These are phyloP conservation scores for Microdochium bolleyi DNA, from an alignment of 2,329 filamentous ascomycete genomes.

Conservation along the genomic window DNA sequence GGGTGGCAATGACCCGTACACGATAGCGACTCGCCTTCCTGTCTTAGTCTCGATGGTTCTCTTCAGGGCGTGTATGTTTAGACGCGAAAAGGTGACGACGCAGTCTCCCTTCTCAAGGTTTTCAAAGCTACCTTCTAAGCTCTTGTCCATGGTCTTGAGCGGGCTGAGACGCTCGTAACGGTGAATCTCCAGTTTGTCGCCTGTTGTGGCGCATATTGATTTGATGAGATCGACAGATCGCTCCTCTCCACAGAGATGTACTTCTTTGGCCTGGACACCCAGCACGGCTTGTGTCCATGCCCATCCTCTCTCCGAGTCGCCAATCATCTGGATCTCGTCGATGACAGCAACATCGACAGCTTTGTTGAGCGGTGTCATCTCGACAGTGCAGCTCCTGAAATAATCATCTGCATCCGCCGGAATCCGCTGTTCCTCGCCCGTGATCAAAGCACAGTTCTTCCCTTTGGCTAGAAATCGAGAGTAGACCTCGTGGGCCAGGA, in stretches of 20 bases:
- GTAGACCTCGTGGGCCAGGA: constrained; percentile 93
- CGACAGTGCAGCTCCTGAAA: constrained; percentile 84
- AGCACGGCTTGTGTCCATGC: constrained; percentile 91
- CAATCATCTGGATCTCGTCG: constrained; percentile 98
- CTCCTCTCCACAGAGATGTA: constrained; percentile 90
- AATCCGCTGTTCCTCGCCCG: constrained; percentile 79
- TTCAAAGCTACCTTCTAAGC: constrained; percentile 55
- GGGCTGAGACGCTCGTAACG: constrained; percentile 78
- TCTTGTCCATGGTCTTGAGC: constrained; percentile 55
- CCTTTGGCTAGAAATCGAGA: constrained; percentile 75
- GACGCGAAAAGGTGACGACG: constrained; percentile 76
- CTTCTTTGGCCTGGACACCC: constrained; percentile 76
- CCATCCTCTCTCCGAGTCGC: constrained; percentile 71
- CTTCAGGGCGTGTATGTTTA: constrained; percentile 76
- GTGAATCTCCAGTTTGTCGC: constrained; percentile 77
- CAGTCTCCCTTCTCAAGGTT: constrained; percentile 83
- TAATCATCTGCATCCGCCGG: constrained; percentile 48
- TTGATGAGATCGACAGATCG: constrained; percentile 72
- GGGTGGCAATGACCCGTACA: constrained; percentile 86
- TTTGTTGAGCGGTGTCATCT: constrained; percentile 61
- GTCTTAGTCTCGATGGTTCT: constrained; percentile 67
- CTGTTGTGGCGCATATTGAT: constrained; percentile 67
- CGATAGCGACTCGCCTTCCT: constrained; percentile 75
- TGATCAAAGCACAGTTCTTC: constrained; percentile 70
- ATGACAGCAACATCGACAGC: constrained; percentile 84